Conservation (phyloP, 176 grass and related monocot species). For the Avena sativa region DNA sequence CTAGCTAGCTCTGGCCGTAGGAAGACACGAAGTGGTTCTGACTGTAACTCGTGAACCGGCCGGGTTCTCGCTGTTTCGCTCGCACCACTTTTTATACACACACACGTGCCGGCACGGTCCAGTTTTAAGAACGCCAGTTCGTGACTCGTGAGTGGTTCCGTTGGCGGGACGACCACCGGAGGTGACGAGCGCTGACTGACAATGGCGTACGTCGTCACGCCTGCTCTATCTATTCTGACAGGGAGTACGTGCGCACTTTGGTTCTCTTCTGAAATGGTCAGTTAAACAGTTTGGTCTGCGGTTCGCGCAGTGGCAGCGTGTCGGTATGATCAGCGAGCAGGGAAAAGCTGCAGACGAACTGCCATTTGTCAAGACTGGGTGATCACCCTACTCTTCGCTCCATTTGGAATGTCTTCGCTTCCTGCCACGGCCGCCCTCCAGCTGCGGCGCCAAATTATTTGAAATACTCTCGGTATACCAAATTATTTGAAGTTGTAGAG, state of each 20-base stretch:
- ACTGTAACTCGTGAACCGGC: neutral
- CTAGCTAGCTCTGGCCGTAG: neutral
- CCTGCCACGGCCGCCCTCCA: too few relatives aligned
- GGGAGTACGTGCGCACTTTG: too few relatives aligned
- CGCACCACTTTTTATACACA: slow-evolving; percentile 33
- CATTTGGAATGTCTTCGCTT: too few relatives aligned
- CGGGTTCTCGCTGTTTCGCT: neutral
- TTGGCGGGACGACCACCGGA: neutral
- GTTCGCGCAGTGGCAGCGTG: too few relatives aligned
- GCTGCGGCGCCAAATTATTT: too few relatives aligned
- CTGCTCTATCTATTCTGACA: neutral
- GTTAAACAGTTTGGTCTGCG: neutral
- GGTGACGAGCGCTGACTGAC: neutral
- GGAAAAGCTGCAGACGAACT: too few relatives aligned
- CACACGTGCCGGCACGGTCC: neutral
- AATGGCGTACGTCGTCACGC: neutral
- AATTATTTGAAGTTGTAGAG: too few relatives aligned
- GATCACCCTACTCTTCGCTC: too few relatives aligned
- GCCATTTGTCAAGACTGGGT: too few relatives aligned
- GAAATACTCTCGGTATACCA: too few relatives aligned
- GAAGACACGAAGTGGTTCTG: too few relatives aligned
- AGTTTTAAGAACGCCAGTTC: neutral
- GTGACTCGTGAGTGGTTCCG: neutral
- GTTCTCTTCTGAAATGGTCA: neutral
- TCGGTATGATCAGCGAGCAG: too few relatives aligned